Conservation (phyloP, 2,329 filamentous ascomycete genomes). For the Cordyceps javanica region DNA sequence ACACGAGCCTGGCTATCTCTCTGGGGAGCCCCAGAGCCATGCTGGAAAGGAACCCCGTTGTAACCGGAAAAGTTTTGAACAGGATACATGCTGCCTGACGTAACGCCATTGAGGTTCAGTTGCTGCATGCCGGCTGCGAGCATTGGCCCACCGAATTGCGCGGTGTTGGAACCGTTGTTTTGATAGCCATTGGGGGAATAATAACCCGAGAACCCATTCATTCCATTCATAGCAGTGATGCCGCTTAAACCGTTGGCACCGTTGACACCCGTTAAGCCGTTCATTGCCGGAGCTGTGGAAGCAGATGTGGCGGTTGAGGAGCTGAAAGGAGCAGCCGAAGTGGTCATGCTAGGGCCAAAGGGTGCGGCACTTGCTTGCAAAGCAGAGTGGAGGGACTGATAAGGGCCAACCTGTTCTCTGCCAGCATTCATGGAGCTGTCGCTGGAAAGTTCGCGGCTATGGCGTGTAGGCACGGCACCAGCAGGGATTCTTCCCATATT, state of each 20-base stretch:
- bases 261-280: slow-evolving; percentile 20
- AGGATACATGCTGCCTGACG: slow-evolving; percentile 42
- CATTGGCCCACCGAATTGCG: slow-evolving; percentile 40
- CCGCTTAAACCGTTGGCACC: background rate
- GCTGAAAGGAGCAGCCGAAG: slow-evolving; percentile 22
- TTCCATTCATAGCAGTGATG: background rate
- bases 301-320: slow-evolving; percentile 21
- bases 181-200: slow-evolving; percentile 25
- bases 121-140: slow-evolving; percentile 63
- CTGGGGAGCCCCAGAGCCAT: slow-evolving; percentile 41
- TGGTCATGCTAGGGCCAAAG: slow-evolving; percentile 58
- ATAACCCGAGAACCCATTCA: slow-evolving; percentile 21
- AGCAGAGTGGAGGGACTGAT: slow-evolving; percentile 60
- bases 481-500: slow-evolving; percentile 74
- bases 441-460: slow-evolving; percentile 64
- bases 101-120: slow-evolving; percentile 48
- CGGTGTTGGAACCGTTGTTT: slow-evolving; percentile 12
- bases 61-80: slow-evolving; percentile 55
- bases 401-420: slow-evolving; percentile 42
- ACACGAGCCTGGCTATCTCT: slow-evolving; percentile 72
- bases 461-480: slow-evolving; percentile 58
- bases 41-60: slow-evolving; percentile 41
- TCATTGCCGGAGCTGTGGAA: slow-evolving; percentile 19
- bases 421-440: slow-evolving; percentile 35
- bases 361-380: slow-evolving; percentile 75